Evolutionary conservation across 441 rosid genomes (phyloP).

Genomic region (Corymbia citriodora): DNA sequence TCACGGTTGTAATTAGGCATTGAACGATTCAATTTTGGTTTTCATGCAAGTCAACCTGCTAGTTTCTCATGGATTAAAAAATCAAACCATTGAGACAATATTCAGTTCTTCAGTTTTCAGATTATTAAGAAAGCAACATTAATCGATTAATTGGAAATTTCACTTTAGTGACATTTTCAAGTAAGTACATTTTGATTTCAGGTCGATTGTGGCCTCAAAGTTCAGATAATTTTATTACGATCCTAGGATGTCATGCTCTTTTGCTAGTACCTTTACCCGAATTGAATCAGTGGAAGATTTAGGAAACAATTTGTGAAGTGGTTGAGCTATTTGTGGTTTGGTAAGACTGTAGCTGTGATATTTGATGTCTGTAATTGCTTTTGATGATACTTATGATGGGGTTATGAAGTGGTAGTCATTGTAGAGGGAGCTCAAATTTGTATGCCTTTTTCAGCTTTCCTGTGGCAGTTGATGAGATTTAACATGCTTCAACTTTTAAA

Average conservation of each 20-base stretch:
- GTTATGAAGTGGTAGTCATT: background rate
- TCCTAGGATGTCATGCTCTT: background rate
- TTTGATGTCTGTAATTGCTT: background rate
- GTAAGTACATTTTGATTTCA: background rate
- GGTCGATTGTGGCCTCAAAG: background rate
- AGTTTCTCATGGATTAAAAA: background rate
- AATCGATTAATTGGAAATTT: background rate
- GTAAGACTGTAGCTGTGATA: background rate
- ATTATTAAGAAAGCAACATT: background rate
- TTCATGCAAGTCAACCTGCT: background rate
- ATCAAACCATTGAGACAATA: background rate
- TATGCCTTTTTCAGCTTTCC: slow-evolving; percentile 58
- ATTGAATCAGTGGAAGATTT: background rate
- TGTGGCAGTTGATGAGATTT: slow-evolving; percentile 97
- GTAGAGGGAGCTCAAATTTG: background rate
- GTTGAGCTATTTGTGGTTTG: background rate
- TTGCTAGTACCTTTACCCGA: background rate
- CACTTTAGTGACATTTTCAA: background rate
- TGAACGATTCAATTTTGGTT: background rate
- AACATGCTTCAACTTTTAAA: slow-evolving; percentile 89
- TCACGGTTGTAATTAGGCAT: background rate
- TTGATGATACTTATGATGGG: background rate
- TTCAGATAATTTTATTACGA: background rate
- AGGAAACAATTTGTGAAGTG: background rate
- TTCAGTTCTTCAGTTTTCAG: background rate